Percentiles rank a stretch among this genome's conserved stretches.
Conservation (phyloP, 2,329 filamentous ascomycete genomes). For the Emmonsiellopsis sp. region DNA sequence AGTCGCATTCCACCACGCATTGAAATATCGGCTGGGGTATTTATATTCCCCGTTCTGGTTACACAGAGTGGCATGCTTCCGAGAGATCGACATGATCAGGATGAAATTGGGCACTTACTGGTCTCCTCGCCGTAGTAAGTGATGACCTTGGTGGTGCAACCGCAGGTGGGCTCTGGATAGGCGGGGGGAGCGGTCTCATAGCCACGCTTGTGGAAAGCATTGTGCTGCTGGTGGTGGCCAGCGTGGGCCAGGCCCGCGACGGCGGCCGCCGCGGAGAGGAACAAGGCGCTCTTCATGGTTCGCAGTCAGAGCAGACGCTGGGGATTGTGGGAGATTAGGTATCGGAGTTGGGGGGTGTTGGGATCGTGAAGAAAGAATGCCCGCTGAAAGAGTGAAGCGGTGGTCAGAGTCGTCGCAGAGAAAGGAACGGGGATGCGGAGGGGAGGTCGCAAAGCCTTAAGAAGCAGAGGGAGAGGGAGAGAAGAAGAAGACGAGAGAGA, state of each 20-base stretch:
- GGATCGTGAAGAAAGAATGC: conserved; percentile 50
- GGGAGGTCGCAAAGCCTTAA: conserved; percentile 4
- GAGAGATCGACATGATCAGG: no score
- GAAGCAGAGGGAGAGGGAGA: conserved; percentile 3
- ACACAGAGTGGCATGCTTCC: no score
- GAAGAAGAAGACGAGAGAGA: conserved; percentile 1
- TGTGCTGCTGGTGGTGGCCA: conserved; percentile 44
- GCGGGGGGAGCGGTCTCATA: conserved; percentile 16
- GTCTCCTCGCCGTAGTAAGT: conserved; percentile 59
- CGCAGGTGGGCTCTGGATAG: conserved; percentile 37
- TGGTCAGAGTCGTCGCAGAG: conserved; percentile 13
- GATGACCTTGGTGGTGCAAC: conserved; percentile 65
- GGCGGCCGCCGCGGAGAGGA: conserved; percentile 52
- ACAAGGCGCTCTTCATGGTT: conserved; percentile 63
- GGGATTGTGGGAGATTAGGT: conserved; percentile 13
- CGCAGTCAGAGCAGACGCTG: conserved; percentile 14
- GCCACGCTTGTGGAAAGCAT: conserved; percentile 50
- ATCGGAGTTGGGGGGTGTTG: background rate
- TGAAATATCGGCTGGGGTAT: background rate
- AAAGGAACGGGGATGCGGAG: conserved; percentile 1
- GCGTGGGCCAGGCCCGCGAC: conserved; percentile 47
- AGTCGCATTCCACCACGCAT: background rate
- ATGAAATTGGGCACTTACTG: conserved; percentile 36
- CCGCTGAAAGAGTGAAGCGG: conserved; percentile 61
- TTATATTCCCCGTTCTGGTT: background rate